These are phyloP conservation scores for Trypanosoma vivax DNA, from an alignment of 208 protist species.

Conservation along the genomic window DNA sequence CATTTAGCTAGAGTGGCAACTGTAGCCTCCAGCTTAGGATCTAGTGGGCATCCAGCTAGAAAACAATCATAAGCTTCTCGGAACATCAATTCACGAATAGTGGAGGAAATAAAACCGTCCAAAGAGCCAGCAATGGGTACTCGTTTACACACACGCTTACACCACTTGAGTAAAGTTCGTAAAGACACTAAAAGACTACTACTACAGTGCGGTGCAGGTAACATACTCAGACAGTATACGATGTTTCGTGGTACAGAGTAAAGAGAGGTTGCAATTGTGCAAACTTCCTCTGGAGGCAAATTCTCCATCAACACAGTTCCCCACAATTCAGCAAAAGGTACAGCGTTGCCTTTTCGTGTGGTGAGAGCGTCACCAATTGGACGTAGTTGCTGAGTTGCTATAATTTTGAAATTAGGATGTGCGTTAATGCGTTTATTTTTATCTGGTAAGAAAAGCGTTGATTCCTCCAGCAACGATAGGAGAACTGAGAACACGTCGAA, in stretches of 20 bases:
- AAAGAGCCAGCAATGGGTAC: conserved; percentile 17
- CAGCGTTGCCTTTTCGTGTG: conserved; percentile 48
- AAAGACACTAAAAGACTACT: conserved; percentile 37
- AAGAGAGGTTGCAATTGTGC: conserved; percentile 40
- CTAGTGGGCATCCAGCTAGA: conserved; percentile 56
- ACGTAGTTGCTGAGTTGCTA: conserved; percentile 83
- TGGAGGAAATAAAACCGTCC: conserved; percentile 64
- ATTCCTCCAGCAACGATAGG: conserved; percentile 94
- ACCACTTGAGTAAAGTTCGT: conserved; percentile 93
- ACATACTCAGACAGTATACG: conserved; percentile 32
- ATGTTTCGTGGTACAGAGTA: conserved; percentile 42
- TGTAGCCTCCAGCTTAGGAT: conserved; percentile 31
- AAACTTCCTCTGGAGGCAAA: conserved; percentile 56
- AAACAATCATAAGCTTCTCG: conserved; percentile 93
- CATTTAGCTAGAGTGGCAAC: conserved; percentile 39
- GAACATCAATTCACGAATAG: conserved; percentile 84
- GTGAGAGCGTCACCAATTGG: conserved; percentile 38
- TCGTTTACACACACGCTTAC: conserved; percentile 62
- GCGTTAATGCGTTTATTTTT: conserved; percentile 89
- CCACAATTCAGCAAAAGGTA: conserved; percentile 81
- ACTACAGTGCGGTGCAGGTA: conserved; percentile 19
- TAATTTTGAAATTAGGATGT: conserved; percentile 82
- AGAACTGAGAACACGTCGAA: conserved; percentile 97
- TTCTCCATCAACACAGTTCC: conserved; percentile 63
- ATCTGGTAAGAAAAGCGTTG: conserved; percentile 93